Conservation (phyloP, 768 basidiomycete genomes). For the Bullera alba region DNA sequence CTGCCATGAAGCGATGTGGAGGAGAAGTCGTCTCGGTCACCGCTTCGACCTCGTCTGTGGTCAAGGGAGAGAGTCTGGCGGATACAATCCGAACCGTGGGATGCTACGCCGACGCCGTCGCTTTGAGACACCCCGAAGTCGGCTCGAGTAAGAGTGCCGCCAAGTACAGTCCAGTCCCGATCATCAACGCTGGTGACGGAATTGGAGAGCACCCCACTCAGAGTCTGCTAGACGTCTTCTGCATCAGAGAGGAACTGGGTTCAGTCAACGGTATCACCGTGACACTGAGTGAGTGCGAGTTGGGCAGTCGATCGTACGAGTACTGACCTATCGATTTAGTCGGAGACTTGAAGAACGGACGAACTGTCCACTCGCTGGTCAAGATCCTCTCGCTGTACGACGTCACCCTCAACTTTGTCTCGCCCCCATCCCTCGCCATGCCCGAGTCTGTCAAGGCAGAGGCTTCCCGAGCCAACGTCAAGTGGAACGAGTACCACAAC, state of each 20-base stretch:
- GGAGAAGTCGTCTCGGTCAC: conserved; percentile 86
- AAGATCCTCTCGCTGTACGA: conserved; percentile 79
- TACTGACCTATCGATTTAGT: conserved; percentile 46
- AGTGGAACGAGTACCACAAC: conserved; percentile 72
- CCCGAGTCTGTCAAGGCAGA: conserved; percentile 73
- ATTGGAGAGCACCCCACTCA: conserved; percentile 90
- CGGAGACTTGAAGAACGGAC: conserved; percentile 94
- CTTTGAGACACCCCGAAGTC: conserved; percentile 86
- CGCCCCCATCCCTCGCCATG: conserved; percentile 80
- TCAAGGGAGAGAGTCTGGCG: conserved; percentile 85
- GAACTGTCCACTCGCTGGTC: conserved; percentile 94
- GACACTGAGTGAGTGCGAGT: conserved; percentile 44
- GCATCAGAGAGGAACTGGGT: conserved; percentile 94
- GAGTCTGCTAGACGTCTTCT: conserved; percentile 56
- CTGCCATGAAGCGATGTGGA: conserved; percentile 97
- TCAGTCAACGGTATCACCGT: conserved; percentile 95
- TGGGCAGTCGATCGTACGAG: not conserved
- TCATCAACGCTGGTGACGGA: conserved; percentile 95
- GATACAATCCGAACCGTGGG: conserved; percentile 91
- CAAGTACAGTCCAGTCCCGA: conserved; percentile 88
- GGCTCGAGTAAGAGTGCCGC: conserved; percentile 94
- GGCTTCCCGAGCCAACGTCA: conserved; percentile 74
- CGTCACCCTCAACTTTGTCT: conserved; percentile 90
- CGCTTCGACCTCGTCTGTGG: conserved; percentile 74
- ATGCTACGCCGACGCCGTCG: conserved; percentile 91